These are phyloP conservation scores for Lipomyces yamanashiensis DNA, from an alignment of 805 yeast genomes.

Conservation along the genomic window DNA sequence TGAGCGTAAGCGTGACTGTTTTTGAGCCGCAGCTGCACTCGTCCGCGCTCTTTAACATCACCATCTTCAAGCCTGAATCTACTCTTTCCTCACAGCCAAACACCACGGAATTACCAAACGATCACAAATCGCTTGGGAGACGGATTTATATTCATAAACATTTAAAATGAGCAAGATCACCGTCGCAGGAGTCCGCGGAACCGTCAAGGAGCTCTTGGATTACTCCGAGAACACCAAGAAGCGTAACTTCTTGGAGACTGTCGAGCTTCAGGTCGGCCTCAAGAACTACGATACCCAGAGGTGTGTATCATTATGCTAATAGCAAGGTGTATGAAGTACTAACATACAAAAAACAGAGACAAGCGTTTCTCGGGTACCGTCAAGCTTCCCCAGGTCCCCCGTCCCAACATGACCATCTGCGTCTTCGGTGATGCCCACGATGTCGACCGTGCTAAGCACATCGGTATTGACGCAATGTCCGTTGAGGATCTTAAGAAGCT, in stretches of 20 bases:
- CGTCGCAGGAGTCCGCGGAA: constrained; percentile 91
- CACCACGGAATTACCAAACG: constrained; percentile 35
- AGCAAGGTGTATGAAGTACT: neutral
- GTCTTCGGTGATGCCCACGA: constrained; percentile 99
- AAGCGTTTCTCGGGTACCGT: constrained; percentile 99
- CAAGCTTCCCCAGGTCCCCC: constrained; percentile 98
- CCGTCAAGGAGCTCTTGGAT: constrained; percentile 89
- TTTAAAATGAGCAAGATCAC: constrained; percentile 63
- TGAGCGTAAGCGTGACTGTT: constrained; percentile 17
- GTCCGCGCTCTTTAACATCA: neutral
- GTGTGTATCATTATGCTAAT: constrained; percentile 10
- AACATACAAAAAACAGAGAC: constrained; percentile 57
- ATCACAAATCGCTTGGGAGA: constrained; percentile 36
- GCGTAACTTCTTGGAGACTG: constrained; percentile 99
- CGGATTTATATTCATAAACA: constrained; percentile 17
- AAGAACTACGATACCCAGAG: constrained; percentile 99
- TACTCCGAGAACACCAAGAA: constrained; percentile 87
- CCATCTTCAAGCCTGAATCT: neutral
- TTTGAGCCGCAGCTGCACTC: neutral
- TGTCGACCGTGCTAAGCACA: constrained; percentile 99
- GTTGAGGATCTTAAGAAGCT: constrained; percentile 99
- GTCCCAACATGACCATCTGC: constrained; percentile 99
- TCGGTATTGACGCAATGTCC: constrained; percentile 99
- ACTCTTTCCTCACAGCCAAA: neutral
- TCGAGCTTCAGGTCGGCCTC: constrained; percentile 98